Percentiles rank a stretch among this genome's conserved stretches.
These are phyloP conservation scores for Shiraia bambusicola DNA, from an alignment of 2,329 filamentous ascomycete genomes.

Conservation along the genomic window DNA sequence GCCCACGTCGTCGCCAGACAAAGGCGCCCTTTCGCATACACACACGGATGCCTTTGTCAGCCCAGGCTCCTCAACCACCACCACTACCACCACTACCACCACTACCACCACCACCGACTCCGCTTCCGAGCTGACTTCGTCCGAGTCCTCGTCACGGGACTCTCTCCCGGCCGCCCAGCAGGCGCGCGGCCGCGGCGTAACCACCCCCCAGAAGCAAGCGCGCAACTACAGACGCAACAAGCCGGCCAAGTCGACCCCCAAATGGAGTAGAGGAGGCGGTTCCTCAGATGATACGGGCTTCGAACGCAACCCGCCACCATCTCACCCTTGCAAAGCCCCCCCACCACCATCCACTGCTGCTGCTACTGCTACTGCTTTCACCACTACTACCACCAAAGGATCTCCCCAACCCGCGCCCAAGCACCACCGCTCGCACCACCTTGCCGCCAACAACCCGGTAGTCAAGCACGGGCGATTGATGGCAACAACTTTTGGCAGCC, in stretches of 20 bases:
- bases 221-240: constrained; percentile 32
- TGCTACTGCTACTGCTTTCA: no score
- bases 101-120: no score
- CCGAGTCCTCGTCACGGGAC: constrained; percentile 33
- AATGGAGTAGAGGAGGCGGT: constrained; percentile 34
- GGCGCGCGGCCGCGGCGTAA: constrained; percentile 19
- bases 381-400: constrained; percentile 12
- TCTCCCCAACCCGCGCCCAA: constrained; percentile 22
- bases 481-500: constrained; percentile 40
- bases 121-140: constrained; percentile 33
- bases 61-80: constrained; percentile 26
- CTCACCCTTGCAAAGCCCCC: constrained; percentile 19
- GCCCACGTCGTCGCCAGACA: constrained; percentile 27
- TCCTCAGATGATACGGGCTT: constrained; percentile 34
- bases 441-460: constrained; percentile 17
- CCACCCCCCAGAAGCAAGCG: constrained; percentile 30
- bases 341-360: no score
- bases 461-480: constrained; percentile 33
- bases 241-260: constrained; percentile 21
- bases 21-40: constrained; percentile 28
- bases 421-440: constrained; percentile 17
- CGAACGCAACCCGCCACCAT: constrained; percentile 25
- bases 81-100: no score
- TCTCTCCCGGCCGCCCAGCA: constrained; percentile 27
- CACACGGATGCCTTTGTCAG: constrained; percentile 31